phyloP scores from a whole-genome alignment of 1,139 yeast genomes.

The Nakaseomyces kungkrabaensis region DNA sequence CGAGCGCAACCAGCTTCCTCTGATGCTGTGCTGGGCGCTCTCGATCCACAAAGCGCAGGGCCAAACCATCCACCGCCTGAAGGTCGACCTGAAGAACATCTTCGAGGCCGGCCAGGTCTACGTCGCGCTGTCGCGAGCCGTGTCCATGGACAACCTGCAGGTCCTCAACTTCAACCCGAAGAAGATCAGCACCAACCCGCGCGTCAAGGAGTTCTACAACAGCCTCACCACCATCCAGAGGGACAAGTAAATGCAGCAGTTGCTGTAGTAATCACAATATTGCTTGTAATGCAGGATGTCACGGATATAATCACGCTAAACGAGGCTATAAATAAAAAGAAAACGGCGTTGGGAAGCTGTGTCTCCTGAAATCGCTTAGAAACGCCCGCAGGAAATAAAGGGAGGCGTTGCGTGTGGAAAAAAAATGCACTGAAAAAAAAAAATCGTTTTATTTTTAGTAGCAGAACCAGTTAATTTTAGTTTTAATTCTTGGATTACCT shows the following conservation, averaged over 20 bases:
- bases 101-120: conserved; percentile 85
- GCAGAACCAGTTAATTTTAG: too few relatives aligned
- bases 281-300: too few relatives aligned
- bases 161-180: conserved; percentile 57
- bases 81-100: conserved; percentile 58
- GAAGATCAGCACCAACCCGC: conserved; percentile 54
- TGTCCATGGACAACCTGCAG: conserved; percentile 61
- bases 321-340: too few relatives aligned
- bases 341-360: too few relatives aligned
- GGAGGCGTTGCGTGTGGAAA: too few relatives aligned
- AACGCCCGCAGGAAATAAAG: neutral
- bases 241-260: too few relatives aligned
- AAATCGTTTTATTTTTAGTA: neutral
- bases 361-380: neutral
- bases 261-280: too few relatives aligned
- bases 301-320: neutral
- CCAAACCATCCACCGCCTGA: conserved; percentile 70
- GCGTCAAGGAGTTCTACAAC: conserved; percentile 58
- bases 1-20: conserved; percentile 56
- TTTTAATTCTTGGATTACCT: neutral
- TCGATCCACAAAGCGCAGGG: conserved; percentile 92
- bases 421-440: too few relatives aligned
- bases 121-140: conserved; percentile 87
- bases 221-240: conserved; percentile 29
- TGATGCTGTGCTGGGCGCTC: conserved; percentile 77